Base-by-base conservation (phyloP, 306 rosid genomes). In the Malus sylvestris region DNA sequence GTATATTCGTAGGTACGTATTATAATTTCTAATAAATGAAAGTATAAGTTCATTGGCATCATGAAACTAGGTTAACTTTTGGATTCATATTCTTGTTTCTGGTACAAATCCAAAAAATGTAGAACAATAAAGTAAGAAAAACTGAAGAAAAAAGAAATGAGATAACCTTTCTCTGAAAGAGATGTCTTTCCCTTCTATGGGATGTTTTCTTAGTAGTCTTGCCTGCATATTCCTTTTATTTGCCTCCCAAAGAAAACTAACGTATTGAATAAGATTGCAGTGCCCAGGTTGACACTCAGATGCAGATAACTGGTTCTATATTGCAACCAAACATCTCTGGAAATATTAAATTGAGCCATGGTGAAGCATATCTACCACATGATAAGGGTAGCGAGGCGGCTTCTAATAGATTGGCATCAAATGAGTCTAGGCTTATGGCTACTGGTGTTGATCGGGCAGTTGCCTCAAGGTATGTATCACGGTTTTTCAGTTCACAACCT, bases 331-430 rank as follows among this genome's bases (percentile, higher is more conserved):
- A 88, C 77, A 91, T 93, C 61, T 89, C 98, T 79, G 98, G 96
- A 76, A 91, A 77, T 69, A 87, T 93, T 72, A 92, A 93, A 86
- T 77, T 91, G 84, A 89, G 98, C 88, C 96, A 87, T 6, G 98
- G 98, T 79, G 98, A 93, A 85, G 98, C 98, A 83, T 93, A 93
- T 87, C 83, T 93, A 69, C 98, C 98, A 14, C 98, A 93, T 58
- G 98, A 93, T 76, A 91, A 86, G 90, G 97, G 98, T 66, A 80
- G 88, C 81, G 91, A 87, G 79, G 83, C 90, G 82, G 78, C 92
- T 73, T 71, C 90, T 76, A 83, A 82, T 83, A 87, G 92, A 91
- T 89, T 89, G 84, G 84, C 87, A 52, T 76, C 93, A 49, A 84
- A 85, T 84, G 93, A 91, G 75, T 80, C 88, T 51, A 80, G 78